Conservation (phyloP, 1,284 basidiomycete species). For the Ganoderma meredithae region DNA sequence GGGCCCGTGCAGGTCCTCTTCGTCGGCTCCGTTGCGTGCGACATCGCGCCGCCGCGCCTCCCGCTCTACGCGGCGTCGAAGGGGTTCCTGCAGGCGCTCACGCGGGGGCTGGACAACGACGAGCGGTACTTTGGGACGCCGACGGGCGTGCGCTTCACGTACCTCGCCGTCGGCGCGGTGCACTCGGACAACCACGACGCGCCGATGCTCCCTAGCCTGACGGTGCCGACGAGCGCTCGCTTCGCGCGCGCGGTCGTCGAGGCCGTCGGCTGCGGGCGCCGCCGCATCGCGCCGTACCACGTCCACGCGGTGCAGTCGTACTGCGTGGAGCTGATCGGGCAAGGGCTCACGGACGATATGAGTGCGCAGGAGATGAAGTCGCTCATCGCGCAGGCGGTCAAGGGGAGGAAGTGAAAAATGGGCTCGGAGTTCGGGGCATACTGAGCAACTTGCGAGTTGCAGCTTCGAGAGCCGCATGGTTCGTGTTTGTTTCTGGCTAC, state of each 20-base stretch:
- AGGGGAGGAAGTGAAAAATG: neutral
- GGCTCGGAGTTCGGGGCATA: neutral
- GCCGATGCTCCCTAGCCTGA: conserved; percentile 19
- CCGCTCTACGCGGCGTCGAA: conserved; percentile 38
- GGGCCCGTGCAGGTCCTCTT: conserved; percentile 38
- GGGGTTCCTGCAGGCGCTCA: conserved; percentile 36
- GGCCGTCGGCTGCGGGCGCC: conserved; percentile 32
- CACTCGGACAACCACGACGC: conserved; percentile 27
- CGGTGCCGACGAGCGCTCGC: conserved; percentile 29
- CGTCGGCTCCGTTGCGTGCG: conserved; percentile 36
- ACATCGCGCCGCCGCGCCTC: conserved; percentile 35
- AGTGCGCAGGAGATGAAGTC: conserved; percentile 29
- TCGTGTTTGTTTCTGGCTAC: neutral
- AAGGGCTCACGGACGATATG: conserved; percentile 22
- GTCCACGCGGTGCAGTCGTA: conserved; percentile 30
- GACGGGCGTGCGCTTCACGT: conserved; percentile 36
- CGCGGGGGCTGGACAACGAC: conserved; percentile 37
- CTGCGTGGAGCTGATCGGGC: conserved; percentile 22
- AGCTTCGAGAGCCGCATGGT: neutral
- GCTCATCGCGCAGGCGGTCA: conserved; percentile 19
- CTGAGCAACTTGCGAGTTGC: too few species aligned
- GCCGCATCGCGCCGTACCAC: conserved; percentile 31
- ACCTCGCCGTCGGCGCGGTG: conserved; percentile 36
- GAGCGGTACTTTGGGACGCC: conserved; percentile 33
- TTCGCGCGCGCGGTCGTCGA: conserved; percentile 34